Evolutionary conservation across 345 rosid genomes (phyloP).

Genomic region (Psidium friedrichsthalianum): DNA sequence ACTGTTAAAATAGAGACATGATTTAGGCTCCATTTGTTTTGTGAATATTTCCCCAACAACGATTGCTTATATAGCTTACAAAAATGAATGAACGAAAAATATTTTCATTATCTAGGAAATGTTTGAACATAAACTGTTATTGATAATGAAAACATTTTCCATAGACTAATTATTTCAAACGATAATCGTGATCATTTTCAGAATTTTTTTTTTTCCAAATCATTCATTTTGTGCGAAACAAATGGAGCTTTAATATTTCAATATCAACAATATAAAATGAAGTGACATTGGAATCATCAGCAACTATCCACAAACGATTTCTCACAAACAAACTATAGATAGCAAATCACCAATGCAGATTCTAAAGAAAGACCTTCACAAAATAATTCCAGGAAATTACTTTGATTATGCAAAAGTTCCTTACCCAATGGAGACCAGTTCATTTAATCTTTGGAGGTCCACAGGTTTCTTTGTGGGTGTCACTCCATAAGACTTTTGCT

Average conservation of each 20-base stretch:
- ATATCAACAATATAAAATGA: background rate
- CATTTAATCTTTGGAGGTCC: slow-evolving; percentile 52
- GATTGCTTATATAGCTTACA: too few relatives aligned
- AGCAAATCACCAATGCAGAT: background rate
- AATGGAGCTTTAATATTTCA: background rate
- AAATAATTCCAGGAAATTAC: background rate
- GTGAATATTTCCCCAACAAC: too few relatives aligned
- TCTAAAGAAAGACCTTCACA: background rate
- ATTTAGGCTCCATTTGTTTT: background rate
- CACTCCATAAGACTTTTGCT: slow-evolving; percentile 73
- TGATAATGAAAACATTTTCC: too few relatives aligned
- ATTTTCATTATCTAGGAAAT: too few relatives aligned
- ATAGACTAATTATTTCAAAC: too few relatives aligned
- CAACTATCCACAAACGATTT: background rate
- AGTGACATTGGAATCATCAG: background rate
- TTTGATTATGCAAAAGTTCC: background rate
- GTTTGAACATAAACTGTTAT: too few relatives aligned
- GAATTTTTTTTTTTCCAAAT: too few relatives aligned
- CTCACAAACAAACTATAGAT: background rate
- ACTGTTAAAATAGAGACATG: background rate
- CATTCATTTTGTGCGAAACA: too few relatives aligned
- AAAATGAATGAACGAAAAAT: too few relatives aligned
- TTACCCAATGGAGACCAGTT: slow-evolving; percentile 68
- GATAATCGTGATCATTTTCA: too few relatives aligned
- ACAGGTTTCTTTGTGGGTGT: slow-evolving; percentile 80